Percentiles rank a stretch among this genome's conserved stretches.
These are phyloP conservation scores for Scenedesmus sp. DNA, from an alignment of 163 green algal genomes.

Conservation along the genomic window DNA sequence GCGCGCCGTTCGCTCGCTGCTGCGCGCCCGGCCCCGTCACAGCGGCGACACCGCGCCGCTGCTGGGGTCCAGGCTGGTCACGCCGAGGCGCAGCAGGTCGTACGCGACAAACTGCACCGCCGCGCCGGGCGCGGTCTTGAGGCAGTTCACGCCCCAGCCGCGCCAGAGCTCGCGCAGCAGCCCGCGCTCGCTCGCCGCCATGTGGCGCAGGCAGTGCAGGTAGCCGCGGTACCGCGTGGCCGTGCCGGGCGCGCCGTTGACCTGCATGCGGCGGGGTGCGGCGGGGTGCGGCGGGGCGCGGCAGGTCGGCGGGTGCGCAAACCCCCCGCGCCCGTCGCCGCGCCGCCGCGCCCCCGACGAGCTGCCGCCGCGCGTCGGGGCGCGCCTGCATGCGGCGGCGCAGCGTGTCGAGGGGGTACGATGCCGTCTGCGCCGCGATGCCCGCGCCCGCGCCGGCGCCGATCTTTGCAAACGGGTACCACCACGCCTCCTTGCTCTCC, in stretches of 20 bases:
- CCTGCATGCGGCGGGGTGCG: no score
- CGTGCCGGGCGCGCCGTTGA: constrained; percentile 36
- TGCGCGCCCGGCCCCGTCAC: constrained; percentile 31
- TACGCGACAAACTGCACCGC: constrained; percentile 74
- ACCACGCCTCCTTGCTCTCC: constrained; percentile 29
- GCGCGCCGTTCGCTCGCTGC: no score
- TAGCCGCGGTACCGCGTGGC: constrained; percentile 16
- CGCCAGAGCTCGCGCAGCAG: constrained; percentile 60
- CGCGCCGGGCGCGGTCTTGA: constrained; percentile 62
- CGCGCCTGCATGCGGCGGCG: constrained; percentile 92
- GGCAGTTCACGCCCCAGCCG: constrained; percentile 57
- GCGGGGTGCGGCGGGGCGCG: background rate
- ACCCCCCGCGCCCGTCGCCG: no score
- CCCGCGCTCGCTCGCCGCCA: constrained; percentile 48
- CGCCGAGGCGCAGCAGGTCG: constrained; percentile 60
- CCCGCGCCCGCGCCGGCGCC: constrained; percentile 61
- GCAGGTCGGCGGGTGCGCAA: constrained; percentile 24
- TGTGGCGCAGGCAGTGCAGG: constrained; percentile 56
- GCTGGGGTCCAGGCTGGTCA: constrained; percentile 63
- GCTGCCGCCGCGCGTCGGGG: constrained; percentile 68
- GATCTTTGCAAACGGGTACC: constrained; percentile 63
- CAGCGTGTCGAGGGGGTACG: constrained; percentile 93
- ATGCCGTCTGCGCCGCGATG: constrained; percentile 77
- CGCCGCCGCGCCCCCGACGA: background rate
- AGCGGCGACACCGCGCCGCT: constrained; percentile 60